Percentiles rank a stretch among this genome's conserved stretches.
These are phyloP conservation scores for Sphagnum magellanicum DNA, from an alignment of 228 moss, liverwort and hornwort species.

Conservation along the genomic window DNA sequence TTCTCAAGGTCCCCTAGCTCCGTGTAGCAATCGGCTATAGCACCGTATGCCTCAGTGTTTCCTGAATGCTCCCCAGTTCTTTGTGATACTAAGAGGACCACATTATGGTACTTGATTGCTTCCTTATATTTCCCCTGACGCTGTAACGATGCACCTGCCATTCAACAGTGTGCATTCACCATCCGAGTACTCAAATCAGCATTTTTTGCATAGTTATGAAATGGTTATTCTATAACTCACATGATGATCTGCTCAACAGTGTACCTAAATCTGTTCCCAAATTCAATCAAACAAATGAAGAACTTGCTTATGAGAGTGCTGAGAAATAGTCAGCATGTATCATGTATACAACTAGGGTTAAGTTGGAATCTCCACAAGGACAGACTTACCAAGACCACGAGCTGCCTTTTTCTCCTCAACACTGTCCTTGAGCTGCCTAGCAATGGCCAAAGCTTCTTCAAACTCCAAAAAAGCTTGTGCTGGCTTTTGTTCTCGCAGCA, in stretches of 20 bases:
- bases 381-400: slow-evolving; percentile 70
- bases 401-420: slow-evolving; percentile 95
- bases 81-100: slow-evolving; percentile 67
- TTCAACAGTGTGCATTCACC: not conserved
- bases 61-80: slow-evolving; percentile 68
- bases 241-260: too few species aligned
- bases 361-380: too few species aligned
- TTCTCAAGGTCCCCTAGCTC: slow-evolving; percentile 89
- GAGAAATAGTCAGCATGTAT: too few species aligned
- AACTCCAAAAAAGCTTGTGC: slow-evolving; percentile 68
- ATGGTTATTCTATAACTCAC: too few species aligned
- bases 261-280: too few species aligned
- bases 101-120: slow-evolving; percentile 77
- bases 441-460: slow-evolving; percentile 46
- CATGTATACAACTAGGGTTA: too few species aligned
- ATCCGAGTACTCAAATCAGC: too few species aligned
- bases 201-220: too few species aligned
- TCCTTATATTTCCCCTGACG: slow-evolving; percentile 85
- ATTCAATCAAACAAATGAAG: too few species aligned
- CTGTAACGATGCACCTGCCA: slow-evolving; percentile 87
- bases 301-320: too few species aligned
- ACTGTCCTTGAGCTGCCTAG: slow-evolving; percentile 53
- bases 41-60: slow-evolving; percentile 94
- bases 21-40: slow-evolving; percentile 92
- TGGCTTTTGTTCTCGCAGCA: slow-evolving; percentile 74